These are phyloP conservation scores for Apiospora aurea DNA, from an alignment of 2,329 filamentous ascomycete species.

Conservation along the genomic window DNA sequence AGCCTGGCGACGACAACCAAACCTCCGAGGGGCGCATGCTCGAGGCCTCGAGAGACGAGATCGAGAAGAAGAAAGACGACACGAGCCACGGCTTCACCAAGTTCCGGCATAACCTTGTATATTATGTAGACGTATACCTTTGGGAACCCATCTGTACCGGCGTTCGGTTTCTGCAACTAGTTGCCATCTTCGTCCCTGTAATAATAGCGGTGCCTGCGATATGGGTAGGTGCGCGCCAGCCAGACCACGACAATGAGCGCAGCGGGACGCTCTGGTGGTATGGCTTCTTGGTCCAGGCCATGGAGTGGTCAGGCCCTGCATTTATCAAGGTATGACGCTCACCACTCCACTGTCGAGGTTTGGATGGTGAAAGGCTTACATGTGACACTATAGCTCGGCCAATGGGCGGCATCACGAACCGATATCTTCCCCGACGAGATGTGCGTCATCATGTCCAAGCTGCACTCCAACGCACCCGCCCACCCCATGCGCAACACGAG, in stretches of 20 bases:
- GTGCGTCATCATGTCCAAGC: slow-evolving; percentile 90
- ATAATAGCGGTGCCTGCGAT: slow-evolving; percentile 79
- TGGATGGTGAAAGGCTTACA: slow-evolving; percentile 30
- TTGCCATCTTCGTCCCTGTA: slow-evolving; percentile 90
- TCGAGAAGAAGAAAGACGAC: slow-evolving; percentile 71
- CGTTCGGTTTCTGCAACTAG: slow-evolving; percentile 84
- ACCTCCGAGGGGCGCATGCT: slow-evolving; percentile 90
- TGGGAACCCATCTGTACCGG: slow-evolving; percentile 88
- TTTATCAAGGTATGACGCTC: slow-evolving; percentile 82
- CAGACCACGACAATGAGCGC: slow-evolving; percentile 75
- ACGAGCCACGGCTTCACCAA: slow-evolving; percentile 66
- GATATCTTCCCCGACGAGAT: slow-evolving; percentile 96
- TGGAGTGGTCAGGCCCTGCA: slow-evolving; percentile 92
- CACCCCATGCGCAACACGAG: slow-evolving; percentile 85
- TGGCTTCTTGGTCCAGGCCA: slow-evolving; percentile 80
- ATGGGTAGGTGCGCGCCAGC: slow-evolving; percentile 75
- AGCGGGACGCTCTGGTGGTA: slow-evolving; percentile 95
- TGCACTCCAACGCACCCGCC: slow-evolving; percentile 93
- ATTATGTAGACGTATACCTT: slow-evolving; percentile 76
- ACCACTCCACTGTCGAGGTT: not conserved
- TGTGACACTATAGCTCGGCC: slow-evolving; percentile 70
- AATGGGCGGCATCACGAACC: slow-evolving; percentile 96
- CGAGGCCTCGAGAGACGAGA: slow-evolving; percentile 78
- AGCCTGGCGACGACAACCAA: slow-evolving; percentile 57
- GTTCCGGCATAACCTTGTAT: slow-evolving; percentile 64